These are phyloP conservation scores for Alternaria sp. DNA, from an alignment of 2,329 filamentous ascomycete species.

Conservation along the genomic window DNA sequence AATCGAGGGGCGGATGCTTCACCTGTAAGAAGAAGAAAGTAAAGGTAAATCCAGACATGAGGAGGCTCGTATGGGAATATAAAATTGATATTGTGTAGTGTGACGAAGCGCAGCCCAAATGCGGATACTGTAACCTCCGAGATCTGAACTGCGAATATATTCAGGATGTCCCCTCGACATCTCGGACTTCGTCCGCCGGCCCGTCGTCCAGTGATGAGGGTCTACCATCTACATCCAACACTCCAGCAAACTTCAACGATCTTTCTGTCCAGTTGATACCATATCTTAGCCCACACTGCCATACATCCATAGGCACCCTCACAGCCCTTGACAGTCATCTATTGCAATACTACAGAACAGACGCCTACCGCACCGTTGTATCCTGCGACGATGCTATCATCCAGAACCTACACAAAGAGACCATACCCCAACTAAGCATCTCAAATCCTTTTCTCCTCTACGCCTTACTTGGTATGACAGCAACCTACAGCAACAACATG, in stretches of 20 bases:
- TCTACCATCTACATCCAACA: neutral
- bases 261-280: constrained; percentile 2
- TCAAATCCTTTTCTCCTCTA: constrained; percentile 33
- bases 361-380: constrained; percentile 32
- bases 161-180: constrained; percentile 11
- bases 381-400: constrained; percentile 24
- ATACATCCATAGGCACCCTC: constrained; percentile 29
- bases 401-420: constrained; percentile 27
- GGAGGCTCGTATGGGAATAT: neutral
- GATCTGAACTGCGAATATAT: constrained; percentile 34
- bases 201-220: neutral
- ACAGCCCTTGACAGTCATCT: constrained; percentile 25
- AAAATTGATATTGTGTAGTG: constrained; percentile 25
- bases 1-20: constrained; percentile 39
- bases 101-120: constrained; percentile 36
- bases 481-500: constrained; percentile 26
- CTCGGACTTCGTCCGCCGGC: neutral
- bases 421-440: constrained; percentile 29
- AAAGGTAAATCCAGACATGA: constrained; percentile 27
- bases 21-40: constrained; percentile 45
- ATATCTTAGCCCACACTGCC: constrained; percentile 26
- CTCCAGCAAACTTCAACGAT: constrained; percentile 21
- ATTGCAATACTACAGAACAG: constrained; percentile 34
- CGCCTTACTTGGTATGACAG: constrained; percentile 36
- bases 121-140: constrained; percentile 35